Conservation (phyloP, 805 yeast genomes). For the Spathaspora hagerdaliae region DNA sequence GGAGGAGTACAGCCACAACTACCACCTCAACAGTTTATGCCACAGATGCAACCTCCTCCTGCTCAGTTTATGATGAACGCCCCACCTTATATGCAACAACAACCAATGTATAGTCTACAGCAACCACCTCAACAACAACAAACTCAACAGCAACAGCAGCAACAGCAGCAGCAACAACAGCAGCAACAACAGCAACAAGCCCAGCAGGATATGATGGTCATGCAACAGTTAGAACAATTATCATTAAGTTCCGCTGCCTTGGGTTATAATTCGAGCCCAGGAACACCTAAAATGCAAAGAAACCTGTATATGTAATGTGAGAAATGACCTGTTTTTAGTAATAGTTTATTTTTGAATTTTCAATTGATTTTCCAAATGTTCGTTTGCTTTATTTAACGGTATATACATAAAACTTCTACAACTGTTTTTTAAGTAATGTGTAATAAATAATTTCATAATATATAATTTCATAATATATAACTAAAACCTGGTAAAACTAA, state of each 20-base stretch:
- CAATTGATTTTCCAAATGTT: no score
- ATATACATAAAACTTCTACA: no score
- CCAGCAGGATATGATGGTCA: constrained; percentile 30
- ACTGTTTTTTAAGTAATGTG: background rate
- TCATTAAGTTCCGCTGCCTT: constrained; percentile 44
- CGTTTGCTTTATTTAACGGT: no score
- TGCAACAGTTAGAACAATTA: constrained; percentile 45
- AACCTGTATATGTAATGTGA: constrained; percentile 16
- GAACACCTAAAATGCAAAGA: constrained; percentile 29
- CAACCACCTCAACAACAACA: constrained; percentile 2
- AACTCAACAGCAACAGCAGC: constrained; percentile 6
- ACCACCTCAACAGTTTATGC: constrained; percentile 1
- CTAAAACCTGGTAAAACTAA: no score
- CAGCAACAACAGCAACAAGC: constrained; percentile 14
- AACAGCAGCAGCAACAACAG: constrained; percentile 10
- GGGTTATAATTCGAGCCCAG: constrained; percentile 43
- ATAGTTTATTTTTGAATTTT: no score
- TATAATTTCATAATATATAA: no score
- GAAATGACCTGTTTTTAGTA: no score
- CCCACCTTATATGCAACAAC: constrained; percentile 4
- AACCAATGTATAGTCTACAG: constrained; percentile 1
- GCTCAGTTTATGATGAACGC: constrained; percentile 2
- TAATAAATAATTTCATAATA: no score
- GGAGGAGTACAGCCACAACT: background rate
- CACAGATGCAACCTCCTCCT: constrained; percentile 1